phyloP scores from a whole-genome alignment of 2,329 filamentous ascomycete species.

The Pseudocercospora fuligena region DNA sequence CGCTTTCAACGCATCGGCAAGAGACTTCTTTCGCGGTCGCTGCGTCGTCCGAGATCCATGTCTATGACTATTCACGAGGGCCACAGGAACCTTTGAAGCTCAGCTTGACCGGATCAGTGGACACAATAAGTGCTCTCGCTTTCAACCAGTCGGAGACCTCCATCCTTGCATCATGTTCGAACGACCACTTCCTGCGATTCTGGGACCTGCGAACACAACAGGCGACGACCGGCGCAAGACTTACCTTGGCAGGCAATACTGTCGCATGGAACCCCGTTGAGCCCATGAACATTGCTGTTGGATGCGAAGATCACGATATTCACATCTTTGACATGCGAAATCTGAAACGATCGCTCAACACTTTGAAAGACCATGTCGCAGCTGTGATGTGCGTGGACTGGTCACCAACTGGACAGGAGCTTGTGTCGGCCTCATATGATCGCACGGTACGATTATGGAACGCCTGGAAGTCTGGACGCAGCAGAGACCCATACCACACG shows the following conservation, averaged over 20 bases:
- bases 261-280: slow-evolving; percentile 97
- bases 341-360: slow-evolving; percentile 83
- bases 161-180: slow-evolving; percentile 81
- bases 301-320: slow-evolving; percentile 91
- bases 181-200: slow-evolving; percentile 83
- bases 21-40: slow-evolving; percentile 77
- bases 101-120: slow-evolving; percentile 83
- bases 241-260: slow-evolving; percentile 82
- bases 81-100: slow-evolving; percentile 79
- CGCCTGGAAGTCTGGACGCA: slow-evolving; percentile 73
- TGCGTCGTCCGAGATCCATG: slow-evolving; percentile 75
- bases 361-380: slow-evolving; percentile 85
- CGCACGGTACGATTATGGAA: slow-evolving; percentile 85
- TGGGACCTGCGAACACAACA: slow-evolving; percentile 90
- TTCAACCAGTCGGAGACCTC: slow-evolving; percentile 97
- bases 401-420: slow-evolving; percentile 89
- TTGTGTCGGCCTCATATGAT: slow-evolving; percentile 88
- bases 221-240: slow-evolving; percentile 77
- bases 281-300: slow-evolving; percentile 91
- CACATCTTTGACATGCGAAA: slow-evolving; percentile 95
- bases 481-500: slow-evolving; percentile 93
- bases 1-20: slow-evolving; percentile 79
- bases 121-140: slow-evolving; percentile 84
- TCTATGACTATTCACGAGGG: slow-evolving; percentile 85
- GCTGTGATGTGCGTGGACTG: slow-evolving; percentile 98